Conservation (phyloP, 2,329 filamentous ascomycete species). For the Alternaria burnsii region DNA sequence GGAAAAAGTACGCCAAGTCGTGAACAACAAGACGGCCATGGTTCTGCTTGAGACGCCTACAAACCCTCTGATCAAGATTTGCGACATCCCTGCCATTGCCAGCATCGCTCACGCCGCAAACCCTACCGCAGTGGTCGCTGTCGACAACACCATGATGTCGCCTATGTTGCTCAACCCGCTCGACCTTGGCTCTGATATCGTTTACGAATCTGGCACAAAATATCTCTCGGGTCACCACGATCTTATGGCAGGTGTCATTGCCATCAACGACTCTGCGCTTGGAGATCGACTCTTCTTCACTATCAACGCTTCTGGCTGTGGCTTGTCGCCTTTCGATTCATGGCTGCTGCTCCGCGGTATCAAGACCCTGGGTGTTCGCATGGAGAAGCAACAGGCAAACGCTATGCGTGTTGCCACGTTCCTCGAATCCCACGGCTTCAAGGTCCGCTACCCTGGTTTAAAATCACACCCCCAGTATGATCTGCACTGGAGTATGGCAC, state of each 20-base stretch:
- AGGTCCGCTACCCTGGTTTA: constrained; percentile 91
- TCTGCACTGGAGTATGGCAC: constrained; percentile 93
- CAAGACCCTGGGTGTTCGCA: constrained; percentile 95
- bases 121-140: constrained; percentile 80
- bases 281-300: constrained; percentile 95
- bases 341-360: constrained; percentile 95
- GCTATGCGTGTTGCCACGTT: constrained; percentile 91
- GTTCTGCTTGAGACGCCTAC: constrained; percentile 95
- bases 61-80: constrained; percentile 97
- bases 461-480: constrained; percentile 97
- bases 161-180: constrained; percentile 93
- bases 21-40: constrained; percentile 88
- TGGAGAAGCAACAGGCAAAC: constrained; percentile 97
- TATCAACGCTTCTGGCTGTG: constrained; percentile 96
- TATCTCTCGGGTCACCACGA: constrained; percentile 98
- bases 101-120: constrained; percentile 79
- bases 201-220: constrained; percentile 98
- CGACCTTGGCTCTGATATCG: constrained; percentile 92
- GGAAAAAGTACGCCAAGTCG: constrained; percentile 71
- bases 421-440: constrained; percentile 89
- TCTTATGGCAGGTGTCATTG: constrained; percentile 97
- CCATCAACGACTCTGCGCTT: constrained; percentile 81
- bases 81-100: constrained; percentile 86
- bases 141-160: constrained; percentile 99
- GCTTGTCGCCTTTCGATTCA: constrained; percentile 91